phyloP scores from a whole-genome alignment of 2,329 filamentous ascomycete genomes.

The Chaetoscypha palmicola region DNA sequence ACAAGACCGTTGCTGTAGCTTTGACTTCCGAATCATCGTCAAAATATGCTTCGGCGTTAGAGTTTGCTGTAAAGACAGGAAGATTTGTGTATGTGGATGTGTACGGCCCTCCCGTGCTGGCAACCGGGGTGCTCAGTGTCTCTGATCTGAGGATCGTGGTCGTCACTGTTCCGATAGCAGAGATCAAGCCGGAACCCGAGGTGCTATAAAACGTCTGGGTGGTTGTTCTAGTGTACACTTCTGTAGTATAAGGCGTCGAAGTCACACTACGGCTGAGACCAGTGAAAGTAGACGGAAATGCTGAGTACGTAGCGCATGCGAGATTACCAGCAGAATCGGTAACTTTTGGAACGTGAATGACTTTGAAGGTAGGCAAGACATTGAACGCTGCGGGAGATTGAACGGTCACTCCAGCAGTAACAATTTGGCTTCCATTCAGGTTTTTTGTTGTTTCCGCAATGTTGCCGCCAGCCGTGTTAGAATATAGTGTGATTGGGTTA shows the following conservation, averaged over 20 bases:
- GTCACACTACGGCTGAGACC: background rate
- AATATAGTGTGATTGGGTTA: conserved; percentile 6
- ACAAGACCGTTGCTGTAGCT: background rate
- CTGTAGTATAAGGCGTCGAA: background rate
- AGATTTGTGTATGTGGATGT: conserved; percentile 4
- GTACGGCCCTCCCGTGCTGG: conserved; percentile 1
- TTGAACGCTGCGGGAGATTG: conserved; percentile 13
- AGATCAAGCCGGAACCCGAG: background rate
- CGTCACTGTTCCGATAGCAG: background rate
- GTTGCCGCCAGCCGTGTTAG: conserved; percentile 1
- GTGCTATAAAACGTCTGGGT: conserved; percentile 4
- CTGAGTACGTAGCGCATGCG: conserved; percentile 8
- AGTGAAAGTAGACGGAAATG: background rate
- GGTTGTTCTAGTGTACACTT: background rate
- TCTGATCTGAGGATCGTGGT: background rate
- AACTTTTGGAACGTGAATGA: conserved; percentile 8
- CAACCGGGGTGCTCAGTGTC: background rate
- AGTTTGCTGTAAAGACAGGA: conserved; percentile 6
- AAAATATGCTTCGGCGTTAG: conserved; percentile 11
- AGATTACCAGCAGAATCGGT: conserved; percentile 7
- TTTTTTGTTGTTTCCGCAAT: background rate
- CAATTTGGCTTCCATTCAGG: conserved; percentile 5
- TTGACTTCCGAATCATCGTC: background rate
- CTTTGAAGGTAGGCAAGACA: conserved; percentile 11
- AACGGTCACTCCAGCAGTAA: conserved; percentile 10